A percentile compares a stretch with the other conserved stretches of the same genome.
These are phyloP conservation scores for Moesziomyces globuligerus DNA, from an alignment of 1,284 basidiomycete species.

Conservation along the genomic window DNA sequence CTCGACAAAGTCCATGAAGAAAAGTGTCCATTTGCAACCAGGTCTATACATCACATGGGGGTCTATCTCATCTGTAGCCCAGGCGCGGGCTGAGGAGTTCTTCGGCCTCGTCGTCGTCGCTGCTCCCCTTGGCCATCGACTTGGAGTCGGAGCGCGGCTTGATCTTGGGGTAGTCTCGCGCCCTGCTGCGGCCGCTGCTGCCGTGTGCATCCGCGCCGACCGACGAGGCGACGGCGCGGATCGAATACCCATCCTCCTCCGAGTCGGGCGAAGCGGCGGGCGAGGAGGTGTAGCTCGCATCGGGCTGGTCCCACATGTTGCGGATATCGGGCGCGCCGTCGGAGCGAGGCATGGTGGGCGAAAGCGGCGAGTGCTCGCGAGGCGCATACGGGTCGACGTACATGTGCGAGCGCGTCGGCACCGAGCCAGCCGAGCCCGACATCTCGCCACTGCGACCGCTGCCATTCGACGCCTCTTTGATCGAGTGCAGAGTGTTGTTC, in stretches of 20 bases:
- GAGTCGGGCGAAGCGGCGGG: constrained; percentile 23
- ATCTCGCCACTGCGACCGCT: constrained; percentile 21
- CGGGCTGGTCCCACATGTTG: constrained; percentile 34
- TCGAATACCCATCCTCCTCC: constrained; percentile 35
- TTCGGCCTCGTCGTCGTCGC: constrained; percentile 39
- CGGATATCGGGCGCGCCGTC: constrained; percentile 16
- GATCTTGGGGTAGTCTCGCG: constrained; percentile 34
- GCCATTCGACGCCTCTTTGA: constrained; percentile 35
- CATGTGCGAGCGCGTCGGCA: constrained; percentile 6
- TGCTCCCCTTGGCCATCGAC: constrained; percentile 6
- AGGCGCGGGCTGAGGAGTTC: constrained; percentile 43
- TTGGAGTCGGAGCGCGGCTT: constrained; percentile 27
- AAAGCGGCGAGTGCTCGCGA: constrained; percentile 25
- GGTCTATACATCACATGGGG: constrained; percentile 5
- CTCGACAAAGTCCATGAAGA: too few relatives aligned
- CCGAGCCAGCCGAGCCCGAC: constrained; percentile 2
- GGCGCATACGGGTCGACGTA: constrained; percentile 43
- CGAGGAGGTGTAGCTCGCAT: constrained; percentile 25
- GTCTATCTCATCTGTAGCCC: constrained; percentile 8
- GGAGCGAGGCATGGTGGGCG: constrained; percentile 24
- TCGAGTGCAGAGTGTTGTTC: constrained; percentile 17
- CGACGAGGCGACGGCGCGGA: constrained; percentile 28
- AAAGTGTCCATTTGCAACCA: constrained; percentile 7
- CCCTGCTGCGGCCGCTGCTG: constrained; percentile 11
- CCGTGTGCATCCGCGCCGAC: constrained; percentile 4